Evolutionary conservation across 1,284 basidiomycete species (phyloP).

Genomic region (Hemileia vastatrix): DNA sequence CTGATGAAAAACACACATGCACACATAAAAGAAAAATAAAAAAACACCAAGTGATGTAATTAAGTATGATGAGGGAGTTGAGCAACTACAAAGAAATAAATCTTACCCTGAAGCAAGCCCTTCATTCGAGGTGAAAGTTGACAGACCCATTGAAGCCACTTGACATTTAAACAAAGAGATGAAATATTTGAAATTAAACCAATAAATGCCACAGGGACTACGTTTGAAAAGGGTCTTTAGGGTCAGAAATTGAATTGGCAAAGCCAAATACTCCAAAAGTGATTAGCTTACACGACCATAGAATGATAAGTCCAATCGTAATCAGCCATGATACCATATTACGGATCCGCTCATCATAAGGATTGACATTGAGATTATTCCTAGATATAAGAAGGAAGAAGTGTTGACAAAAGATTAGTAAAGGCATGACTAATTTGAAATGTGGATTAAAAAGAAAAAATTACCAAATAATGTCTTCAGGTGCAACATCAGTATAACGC

Average conservation of each 20-base stretch:
- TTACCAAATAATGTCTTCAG: conserved; percentile 81
- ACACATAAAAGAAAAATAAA: background rate
- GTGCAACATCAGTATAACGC: conserved; percentile 60
- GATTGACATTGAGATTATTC: conserved; percentile 69
- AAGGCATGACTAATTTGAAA: background rate
- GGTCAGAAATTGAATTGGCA: background rate
- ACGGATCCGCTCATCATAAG: conserved; percentile 67
- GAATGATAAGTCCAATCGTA: conserved; percentile 56
- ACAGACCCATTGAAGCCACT: conserved; percentile 77
- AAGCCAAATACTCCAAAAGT: background rate
- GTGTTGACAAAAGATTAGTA: background rate
- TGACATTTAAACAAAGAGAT: conserved; percentile 56
- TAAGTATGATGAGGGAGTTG: background rate
- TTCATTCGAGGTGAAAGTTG: conserved; percentile 42
- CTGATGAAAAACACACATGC: conserved; percentile 65
- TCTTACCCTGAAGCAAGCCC: conserved; percentile 12
- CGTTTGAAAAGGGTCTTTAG: background rate
- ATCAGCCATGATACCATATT: conserved; percentile 49
- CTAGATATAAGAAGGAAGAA: background rate
- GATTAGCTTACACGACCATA: conserved; percentile 52
- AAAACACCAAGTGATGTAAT: background rate
- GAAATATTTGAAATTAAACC: conserved; percentile 74
- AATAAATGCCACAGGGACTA: conserved; percentile 55
- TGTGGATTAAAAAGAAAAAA: background rate
- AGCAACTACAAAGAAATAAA: background rate